These are phyloP conservation scores for Starmerella apis DNA, from an alignment of 805 yeast genomes.

Conservation along the genomic window DNA sequence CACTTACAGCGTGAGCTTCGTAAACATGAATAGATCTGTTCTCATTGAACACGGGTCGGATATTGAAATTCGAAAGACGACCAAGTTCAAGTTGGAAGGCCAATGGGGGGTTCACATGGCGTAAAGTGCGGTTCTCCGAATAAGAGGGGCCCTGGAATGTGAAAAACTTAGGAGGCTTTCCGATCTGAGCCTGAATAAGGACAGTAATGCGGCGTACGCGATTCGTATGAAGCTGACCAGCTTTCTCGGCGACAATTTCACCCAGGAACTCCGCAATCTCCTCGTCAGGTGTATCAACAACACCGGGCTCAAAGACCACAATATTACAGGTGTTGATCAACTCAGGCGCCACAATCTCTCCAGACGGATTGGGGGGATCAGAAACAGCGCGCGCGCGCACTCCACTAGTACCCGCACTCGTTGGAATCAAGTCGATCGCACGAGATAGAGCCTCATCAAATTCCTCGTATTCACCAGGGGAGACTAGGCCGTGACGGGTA, in stretches of 20 bases:
- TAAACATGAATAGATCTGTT: constrained; percentile 96
- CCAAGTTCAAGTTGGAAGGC: constrained; percentile 95
- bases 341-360: constrained; percentile 20
- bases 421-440: constrained; percentile 62
- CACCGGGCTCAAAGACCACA: constrained; percentile 38
- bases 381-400: constrained; percentile 35
- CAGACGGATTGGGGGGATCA: constrained; percentile 26
- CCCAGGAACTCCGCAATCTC: constrained; percentile 53
- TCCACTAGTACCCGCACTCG: constrained; percentile 31
- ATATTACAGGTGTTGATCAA: constrained; percentile 76
- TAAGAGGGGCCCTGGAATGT: constrained; percentile 87
- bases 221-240: constrained; percentile 57
- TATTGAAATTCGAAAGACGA: constrained; percentile 87
- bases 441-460: constrained; percentile 70
- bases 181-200: constrained; percentile 71
- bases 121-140: constrained; percentile 79
- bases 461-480: constrained; percentile 61
- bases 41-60: constrained; percentile 89
- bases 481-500: constrained; percentile 36
- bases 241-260: constrained; percentile 55
- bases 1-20: constrained; percentile 89
- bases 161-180: constrained; percentile 87
- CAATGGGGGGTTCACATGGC: constrained; percentile 96
- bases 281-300: constrained; percentile 52
- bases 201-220: constrained; percentile 88